These are phyloP conservation scores for Termitomyces sp. DNA, from an alignment of 768 basidiomycete genomes.

Conservation along the genomic window DNA sequence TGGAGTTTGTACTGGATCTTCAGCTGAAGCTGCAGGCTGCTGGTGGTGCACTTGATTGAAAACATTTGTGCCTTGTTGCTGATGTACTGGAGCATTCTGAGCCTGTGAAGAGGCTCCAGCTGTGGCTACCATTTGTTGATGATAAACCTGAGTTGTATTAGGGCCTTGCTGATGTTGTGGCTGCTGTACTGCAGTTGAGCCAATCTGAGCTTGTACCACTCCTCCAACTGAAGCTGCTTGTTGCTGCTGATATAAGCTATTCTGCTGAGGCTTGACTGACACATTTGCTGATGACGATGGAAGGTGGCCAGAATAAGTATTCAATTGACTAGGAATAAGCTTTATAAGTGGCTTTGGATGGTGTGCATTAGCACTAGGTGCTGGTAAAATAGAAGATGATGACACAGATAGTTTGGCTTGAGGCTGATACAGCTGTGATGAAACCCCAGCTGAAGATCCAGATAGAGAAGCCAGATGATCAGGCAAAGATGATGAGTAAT, in stretches of 20 bases:
- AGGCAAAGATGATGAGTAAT: neutral
- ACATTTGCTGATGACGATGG: neutral
- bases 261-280: neutral
- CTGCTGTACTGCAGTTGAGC: neutral
- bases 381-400: neutral
- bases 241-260: neutral
- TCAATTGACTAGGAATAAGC: neutral
- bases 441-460: neutral
- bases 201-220: neutral
- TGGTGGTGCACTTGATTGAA: neutral
- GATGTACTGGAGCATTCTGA: neutral
- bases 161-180: neutral
- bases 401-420: neutral
- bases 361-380: neutral
- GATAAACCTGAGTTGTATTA: neutral
- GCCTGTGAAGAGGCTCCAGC: neutral
- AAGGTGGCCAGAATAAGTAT: neutral
- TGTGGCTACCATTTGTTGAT: neutral
- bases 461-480: neutral
- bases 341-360: neutral
- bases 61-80: neutral
- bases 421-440: conserved; percentile 6
- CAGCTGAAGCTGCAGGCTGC: neutral
- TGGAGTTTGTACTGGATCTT: neutral
- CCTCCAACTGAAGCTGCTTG: neutral